These are phyloP conservation scores for Phialophora expanda DNA, from an alignment of 2,329 filamentous ascomycete species.

Conservation along the genomic window DNA sequence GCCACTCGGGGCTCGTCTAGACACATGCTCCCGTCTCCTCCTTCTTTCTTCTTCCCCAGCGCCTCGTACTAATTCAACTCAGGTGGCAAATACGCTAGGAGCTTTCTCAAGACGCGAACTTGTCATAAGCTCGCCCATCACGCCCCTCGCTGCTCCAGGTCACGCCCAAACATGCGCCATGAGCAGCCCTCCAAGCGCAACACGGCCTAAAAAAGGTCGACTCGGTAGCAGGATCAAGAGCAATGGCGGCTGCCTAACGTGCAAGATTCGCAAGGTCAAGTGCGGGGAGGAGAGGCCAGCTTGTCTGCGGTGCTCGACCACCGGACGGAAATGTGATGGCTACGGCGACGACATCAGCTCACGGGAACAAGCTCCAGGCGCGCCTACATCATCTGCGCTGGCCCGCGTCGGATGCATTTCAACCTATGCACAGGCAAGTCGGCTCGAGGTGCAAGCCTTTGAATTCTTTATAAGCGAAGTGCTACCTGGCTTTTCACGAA, in stretches of 20 bases:
- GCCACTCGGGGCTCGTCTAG: background rate
- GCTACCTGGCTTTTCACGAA: slow-evolving; percentile 22
- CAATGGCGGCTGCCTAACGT: slow-evolving; percentile 12
- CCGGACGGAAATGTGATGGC: slow-evolving; percentile 37
- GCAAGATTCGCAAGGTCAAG: slow-evolving; percentile 33
- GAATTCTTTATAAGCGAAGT: slow-evolving; percentile 28
- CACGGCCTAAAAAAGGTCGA: slow-evolving; percentile 7
- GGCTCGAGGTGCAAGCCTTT: slow-evolving; percentile 23
- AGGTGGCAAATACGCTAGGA: background rate
- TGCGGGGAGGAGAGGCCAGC: slow-evolving; percentile 38
- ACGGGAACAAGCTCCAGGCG: background rate
- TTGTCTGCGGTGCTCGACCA: slow-evolving; percentile 36
- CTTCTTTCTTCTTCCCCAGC: background rate
- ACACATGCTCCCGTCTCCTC: background rate
- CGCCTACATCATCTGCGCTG: background rate
- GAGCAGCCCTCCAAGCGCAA: background rate
- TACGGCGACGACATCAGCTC: slow-evolving; percentile 8
- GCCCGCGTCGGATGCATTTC: background rate
- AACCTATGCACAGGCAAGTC: slow-evolving; percentile 7
- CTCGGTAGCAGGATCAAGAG: slow-evolving; percentile 14
- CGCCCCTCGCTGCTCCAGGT: background rate
- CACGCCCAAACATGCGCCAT: background rate
- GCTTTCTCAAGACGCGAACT: background rate
- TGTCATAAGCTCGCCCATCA: background rate
- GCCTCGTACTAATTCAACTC: background rate